Evolutionary conservation across 2,329 filamentous ascomycete species (phyloP), one percentile per base, ranked within the genome.

Genomic region (Camillea tinctor): DNA sequence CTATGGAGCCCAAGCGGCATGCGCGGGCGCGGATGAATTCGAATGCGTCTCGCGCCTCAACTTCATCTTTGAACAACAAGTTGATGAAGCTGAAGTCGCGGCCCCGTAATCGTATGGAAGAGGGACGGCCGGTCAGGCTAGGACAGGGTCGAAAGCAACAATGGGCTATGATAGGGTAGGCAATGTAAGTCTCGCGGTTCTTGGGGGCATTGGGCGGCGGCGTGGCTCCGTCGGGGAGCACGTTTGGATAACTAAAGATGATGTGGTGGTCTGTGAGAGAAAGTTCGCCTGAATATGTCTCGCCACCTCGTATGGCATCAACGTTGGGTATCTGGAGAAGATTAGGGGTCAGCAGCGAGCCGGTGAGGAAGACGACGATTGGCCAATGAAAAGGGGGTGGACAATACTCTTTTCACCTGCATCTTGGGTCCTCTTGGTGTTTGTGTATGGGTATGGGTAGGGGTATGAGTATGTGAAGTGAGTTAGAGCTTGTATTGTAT

Each of bases 21-120:
- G 93, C 94, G 69, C 91, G 86, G 50, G 82, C 78, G 63, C 89
- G 91, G 65, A 99, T 91, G 63, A 88, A 93, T 60, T 97, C 93
- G 74, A 93, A 99, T 1, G 91, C 90, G 66, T 96, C 91, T 60
- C 90, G 87, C 8, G 92, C 94, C 65, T 87, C 82, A 57, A 83
- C 83, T 69, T 93, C 89, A 59, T 89, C 86, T 20, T 79, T 72
- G 73, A 99, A 96, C 76, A 93, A 93, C 77, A 99, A 93, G 63
- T 91, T 93, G 62, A 97, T 88, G 75, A 93, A 97, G 54, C 87
- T 94, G 74, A 99, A 98, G 79, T 99, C 95, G 60, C 94, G 90
- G 73, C 93, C 93, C 56, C 93, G 88, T 63, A 99, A 80, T 56
- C 94, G 89, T 71, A 99, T 92, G 2, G 91, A 91, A 5, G 93